Evolutionary conservation across 225 moss, liverwort and hornwort genomes (phyloP).

Genomic region (Marchantia polymorpha): DNA sequence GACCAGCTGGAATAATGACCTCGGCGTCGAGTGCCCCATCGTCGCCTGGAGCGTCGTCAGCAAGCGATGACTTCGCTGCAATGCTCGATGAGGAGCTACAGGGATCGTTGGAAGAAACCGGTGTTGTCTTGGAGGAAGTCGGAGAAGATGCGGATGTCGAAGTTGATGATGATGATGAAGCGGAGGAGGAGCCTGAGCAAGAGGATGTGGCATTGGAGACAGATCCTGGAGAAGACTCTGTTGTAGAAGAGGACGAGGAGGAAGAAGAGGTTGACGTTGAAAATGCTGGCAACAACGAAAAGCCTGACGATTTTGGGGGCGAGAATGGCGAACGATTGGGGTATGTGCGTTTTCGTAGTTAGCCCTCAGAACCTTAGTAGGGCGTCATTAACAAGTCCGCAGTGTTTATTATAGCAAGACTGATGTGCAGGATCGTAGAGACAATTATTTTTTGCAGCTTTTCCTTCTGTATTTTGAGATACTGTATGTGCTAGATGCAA

Average conservation of each 20-base stretch:
- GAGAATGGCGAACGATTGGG: conserved; percentile 17
- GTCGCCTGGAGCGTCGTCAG: conserved; percentile 64
- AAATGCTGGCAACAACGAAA: conserved; percentile 32
- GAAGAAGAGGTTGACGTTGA: conserved; percentile 43
- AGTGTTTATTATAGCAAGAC: no score
- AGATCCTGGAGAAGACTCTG: conserved; percentile 11
- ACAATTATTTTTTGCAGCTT: no score
- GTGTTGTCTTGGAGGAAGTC: conserved; percentile 27
- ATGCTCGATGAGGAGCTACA: conserved; percentile 79
- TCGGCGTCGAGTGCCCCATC: conserved; percentile 48
- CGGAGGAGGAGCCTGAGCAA: conserved; percentile 15
- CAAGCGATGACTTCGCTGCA: conserved; percentile 91
- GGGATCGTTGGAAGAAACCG: conserved; percentile 32
- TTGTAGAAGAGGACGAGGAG: conserved; percentile 34
- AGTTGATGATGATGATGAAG: conserved; percentile 30
- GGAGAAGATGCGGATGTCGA: conserved; percentile 35
- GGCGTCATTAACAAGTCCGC: no score
- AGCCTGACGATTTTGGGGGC: conserved; percentile 12
- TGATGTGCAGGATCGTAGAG: no score
- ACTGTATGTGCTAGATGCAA: background rate
- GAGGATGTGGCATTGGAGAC: conserved; percentile 2
- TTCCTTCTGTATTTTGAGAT: background rate
- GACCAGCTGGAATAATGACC: conserved; percentile 6
- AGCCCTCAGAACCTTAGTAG: background rate
- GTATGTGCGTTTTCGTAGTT: conserved; percentile 11